Evolutionary conservation across 192 early-diverging fungal genomes (phyloP), one percentile per base, ranked within the genome.

Genomic region (Fimicolochytrium jonesii): DNA sequence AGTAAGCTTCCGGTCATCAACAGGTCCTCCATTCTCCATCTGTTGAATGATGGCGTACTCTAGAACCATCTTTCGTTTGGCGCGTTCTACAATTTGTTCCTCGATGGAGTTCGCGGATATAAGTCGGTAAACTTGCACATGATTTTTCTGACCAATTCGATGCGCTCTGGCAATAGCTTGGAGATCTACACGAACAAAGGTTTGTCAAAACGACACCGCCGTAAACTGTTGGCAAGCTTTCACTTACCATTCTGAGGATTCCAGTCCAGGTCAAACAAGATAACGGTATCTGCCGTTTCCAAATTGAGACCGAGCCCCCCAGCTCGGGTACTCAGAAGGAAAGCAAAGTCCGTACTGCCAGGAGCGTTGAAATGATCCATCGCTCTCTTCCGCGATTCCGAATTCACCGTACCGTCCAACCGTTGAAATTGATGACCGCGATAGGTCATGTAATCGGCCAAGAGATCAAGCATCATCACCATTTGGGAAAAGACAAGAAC

Each of bases 21-120:
- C 67, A 17, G 60, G 66, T 70, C 85, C 79, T 0, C 93, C 93
- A 11, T 93, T 90, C 69, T 98, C 94, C 95, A 99, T 98, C 67
- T 93, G 90, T 68, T 94, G 96, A 75, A 99, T 99, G 68, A 99
- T 93, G 68, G 91, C 94, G 77, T 98, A 98, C 74, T 99, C 97
- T 6, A 99, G 78, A 23, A 99, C 94, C 95, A 97, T 98, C 73
- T 99, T 99, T 66, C 92, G 82, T 67, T 99, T 99, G 29, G 97
- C 97, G 7, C 97, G 87, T 70, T 99, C 97, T 34, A 98, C 83
- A 58, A 99, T 93, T 44, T 96, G 91, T 73, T 99, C 97, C 69
- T 99, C 97, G 61, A 98, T 94, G 0, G 94, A 94, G 59, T 90
- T 95, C 64, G 96, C 93, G 29, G 94, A 90, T 11, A 99, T 88